phyloP scores from a whole-genome alignment of 768 basidiomycete genomes.

The Mrakia frigida region DNA sequence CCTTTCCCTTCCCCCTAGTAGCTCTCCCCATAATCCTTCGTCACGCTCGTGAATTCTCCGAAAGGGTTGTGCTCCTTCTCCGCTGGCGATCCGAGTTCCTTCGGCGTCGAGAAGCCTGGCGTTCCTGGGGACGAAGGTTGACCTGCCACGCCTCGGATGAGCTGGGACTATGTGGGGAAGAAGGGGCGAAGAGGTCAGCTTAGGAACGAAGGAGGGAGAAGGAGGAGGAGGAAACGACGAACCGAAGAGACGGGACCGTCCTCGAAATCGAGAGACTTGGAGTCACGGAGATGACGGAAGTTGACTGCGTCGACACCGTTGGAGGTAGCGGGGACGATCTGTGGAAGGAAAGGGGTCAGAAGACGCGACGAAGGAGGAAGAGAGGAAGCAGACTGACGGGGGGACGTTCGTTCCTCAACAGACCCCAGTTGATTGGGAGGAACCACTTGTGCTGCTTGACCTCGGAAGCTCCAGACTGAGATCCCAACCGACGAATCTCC shows the following conservation, averaged over 20 bases:
- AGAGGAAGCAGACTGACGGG: conserved; percentile 58
- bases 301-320: conserved; percentile 79
- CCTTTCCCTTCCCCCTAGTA: neutral
- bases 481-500: conserved; percentile 80
- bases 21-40: conserved; percentile 41
- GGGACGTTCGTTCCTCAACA: conserved; percentile 83
- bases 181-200: neutral
- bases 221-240: conserved; percentile 38
- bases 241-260: conserved; percentile 36
- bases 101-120: conserved; percentile 43
- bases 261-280: conserved; percentile 82
- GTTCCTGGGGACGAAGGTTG: conserved; percentile 39
- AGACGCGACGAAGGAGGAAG: conserved; percentile 42
- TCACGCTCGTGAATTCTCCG: conserved; percentile 83
- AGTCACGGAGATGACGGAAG: conserved; percentile 86
- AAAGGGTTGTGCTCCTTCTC: conserved; percentile 63
- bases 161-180: conserved; percentile 39
- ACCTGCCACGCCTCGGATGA: conserved; percentile 45
- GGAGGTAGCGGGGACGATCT: conserved; percentile 76
- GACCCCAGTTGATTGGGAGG: conserved; percentile 89
- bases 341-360: conserved; percentile 59
- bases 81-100: conserved; percentile 37
- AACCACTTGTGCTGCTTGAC: conserved; percentile 99
- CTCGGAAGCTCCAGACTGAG: conserved; percentile 91
- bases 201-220: neutral